Base-by-base conservation (phyloP, 768 basidiomycete genomes). In the Amanita exitialis region DNA sequence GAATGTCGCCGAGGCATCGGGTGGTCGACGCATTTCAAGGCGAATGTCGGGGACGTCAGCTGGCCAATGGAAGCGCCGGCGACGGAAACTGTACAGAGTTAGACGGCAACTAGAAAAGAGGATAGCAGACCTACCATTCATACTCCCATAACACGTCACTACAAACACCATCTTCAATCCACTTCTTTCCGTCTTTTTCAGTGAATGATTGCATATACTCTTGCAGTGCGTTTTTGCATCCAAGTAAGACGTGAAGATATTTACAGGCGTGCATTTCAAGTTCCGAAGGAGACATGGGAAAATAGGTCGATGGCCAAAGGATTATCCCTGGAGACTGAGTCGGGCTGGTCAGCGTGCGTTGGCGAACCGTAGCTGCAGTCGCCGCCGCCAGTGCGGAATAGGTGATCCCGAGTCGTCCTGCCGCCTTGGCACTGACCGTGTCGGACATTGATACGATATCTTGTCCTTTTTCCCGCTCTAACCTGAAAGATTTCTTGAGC, bases 181-280 rank as follows among this genome's bases (percentile, higher is more conserved):
- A 43, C 52, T 56, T 58, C 34, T 57, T 59, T 1, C 73, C 73
- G 6, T 68, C 61, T 53, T 69, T 62, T 42, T 75, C 74, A 3
- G 58, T 54, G 41, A 66, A 68, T 6, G 59, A 57, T 6, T 59
- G 57, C n/a, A 83, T 59, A 59, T 68, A 80, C 41, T 78, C 77
- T 5, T 56, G 60, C 8, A 89, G 66, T 3, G 84, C 82, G 32
- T 69, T 68, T 58, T 78, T 77, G 59, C 79, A 83, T 27, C 77
- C 78, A 21, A 89, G 67, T 2, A 89, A 61, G 5, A 73, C 72
- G 59, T 88, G 82, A 44, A 86, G 65, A 59, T 81, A 73, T 64
- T 80, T 83, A 66, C 79, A 82, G n/a, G 79, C 73, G 58, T 86
- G 82, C 79, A 84, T 80, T 66, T 88, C 86, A 30, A 88, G 68